Percentiles rank a stretch among this genome's conserved stretches.
Evolutionary conservation across 768 basidiomycete genomes (phyloP).

Genomic region (Lentinula sp.): DNA sequence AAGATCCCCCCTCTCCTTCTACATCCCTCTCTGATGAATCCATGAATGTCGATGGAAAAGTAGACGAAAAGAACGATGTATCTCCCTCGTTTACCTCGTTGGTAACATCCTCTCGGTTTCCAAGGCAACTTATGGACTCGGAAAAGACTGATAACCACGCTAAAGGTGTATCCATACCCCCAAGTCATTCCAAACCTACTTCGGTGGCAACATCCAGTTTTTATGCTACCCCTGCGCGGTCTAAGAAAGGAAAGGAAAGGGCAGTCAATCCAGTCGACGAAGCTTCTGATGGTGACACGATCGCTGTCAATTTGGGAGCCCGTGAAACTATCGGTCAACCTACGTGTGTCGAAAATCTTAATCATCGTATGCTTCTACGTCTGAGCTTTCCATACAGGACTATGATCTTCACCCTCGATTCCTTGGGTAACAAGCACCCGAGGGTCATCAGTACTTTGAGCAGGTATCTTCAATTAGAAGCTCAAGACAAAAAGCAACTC

Average conservation of each 20-base stretch:
- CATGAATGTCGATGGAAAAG: not conserved
- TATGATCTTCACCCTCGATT: slow-evolving; percentile 86
- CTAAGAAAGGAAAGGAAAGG: slow-evolving; percentile 2
- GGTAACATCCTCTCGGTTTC: not conserved
- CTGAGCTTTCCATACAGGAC: slow-evolving; percentile 37
- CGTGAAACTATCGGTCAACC: not conserved
- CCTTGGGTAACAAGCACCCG: slow-evolving; percentile 69
- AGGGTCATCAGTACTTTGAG: slow-evolving; percentile 55
- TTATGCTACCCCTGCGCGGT: not conserved
- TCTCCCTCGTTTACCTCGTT: not conserved
- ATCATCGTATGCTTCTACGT: not conserved
- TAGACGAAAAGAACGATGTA: not conserved
- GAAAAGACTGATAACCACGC: not conserved
- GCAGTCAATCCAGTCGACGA: slow-evolving; percentile 6
- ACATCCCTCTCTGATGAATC: not conserved
- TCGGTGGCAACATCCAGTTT: not conserved
- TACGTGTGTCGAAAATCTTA: not conserved
- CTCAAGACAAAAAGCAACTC: slow-evolving; percentile 57
- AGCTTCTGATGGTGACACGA: not conserved
- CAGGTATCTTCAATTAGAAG: slow-evolving; percentile 71
- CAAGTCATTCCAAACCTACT: not conserved
- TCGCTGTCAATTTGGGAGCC: not conserved
- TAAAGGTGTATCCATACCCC: not conserved
- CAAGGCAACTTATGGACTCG: slow-evolving; percentile 10
- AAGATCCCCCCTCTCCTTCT: not conserved